phyloP scores from a whole-genome alignment of 2,329 filamentous ascomycete genomes.

The Orbilia ellipsospora region DNA sequence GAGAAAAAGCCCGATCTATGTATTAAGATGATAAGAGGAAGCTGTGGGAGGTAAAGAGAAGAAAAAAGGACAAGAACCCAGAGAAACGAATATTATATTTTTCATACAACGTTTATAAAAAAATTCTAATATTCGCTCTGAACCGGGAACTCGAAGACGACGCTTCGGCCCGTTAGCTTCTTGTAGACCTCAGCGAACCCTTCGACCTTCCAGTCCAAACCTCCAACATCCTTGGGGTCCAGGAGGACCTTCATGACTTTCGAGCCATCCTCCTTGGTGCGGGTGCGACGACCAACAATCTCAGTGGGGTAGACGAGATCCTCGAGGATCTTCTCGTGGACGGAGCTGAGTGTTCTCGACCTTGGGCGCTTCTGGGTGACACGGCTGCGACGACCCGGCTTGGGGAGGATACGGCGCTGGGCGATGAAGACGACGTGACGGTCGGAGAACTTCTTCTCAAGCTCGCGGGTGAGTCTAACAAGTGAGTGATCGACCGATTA shows the following conservation, averaged over 20 bases:
- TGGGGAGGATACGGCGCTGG: conserved; percentile 97
- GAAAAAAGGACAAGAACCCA: conserved; percentile 13
- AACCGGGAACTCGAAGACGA: conserved; percentile 98
- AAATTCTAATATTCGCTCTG: conserved; percentile 76
- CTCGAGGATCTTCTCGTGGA: conserved; percentile 97
- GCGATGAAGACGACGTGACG: conserved; percentile 99
- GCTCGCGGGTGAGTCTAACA: conserved; percentile 93
- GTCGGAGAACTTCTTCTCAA: conserved; percentile 99
- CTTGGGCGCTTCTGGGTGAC: conserved; percentile 98
- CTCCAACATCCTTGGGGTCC: conserved; percentile 99
- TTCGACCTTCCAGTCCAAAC: conserved; percentile 99
- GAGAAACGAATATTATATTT: conserved; percentile 54
- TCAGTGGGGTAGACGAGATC: conserved; percentile 99
- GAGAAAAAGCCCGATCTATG: conserved; percentile 40
- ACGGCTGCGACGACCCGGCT: conserved; percentile 95
- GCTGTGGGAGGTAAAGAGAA: conserved; percentile 17
- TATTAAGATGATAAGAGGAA: conserved; percentile 42
- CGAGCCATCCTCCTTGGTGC: conserved; percentile 98
- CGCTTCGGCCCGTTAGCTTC: conserved; percentile 93
- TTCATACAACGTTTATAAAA: conserved; percentile 37
- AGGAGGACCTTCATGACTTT: conserved; percentile 99
- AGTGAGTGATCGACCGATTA: conserved; percentile 11
- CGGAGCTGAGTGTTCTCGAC: conserved; percentile 95
- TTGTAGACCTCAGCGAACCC: conserved; percentile 99
- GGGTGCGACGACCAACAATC: conserved; percentile 98